Base-by-base conservation (phyloP, 2,329 filamentous ascomycete genomes). In the Seiridium cupressi region DNA sequence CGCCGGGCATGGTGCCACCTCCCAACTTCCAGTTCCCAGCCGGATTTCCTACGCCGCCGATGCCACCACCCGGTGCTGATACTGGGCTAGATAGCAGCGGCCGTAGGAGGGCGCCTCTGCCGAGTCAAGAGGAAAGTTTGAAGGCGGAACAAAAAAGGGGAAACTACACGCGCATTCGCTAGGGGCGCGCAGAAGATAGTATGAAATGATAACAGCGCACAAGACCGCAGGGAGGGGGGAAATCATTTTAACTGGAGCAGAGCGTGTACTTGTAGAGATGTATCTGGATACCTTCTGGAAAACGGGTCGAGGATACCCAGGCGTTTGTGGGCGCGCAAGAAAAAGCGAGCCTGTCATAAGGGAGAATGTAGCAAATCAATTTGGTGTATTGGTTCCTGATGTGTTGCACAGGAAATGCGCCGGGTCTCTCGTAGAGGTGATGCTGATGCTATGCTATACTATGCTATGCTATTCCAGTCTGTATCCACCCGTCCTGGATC, bases 61-160 rank as follows among this genome's bases (percentile, higher is more conserved):
- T 72, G 26, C 70, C 69, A 4, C 72, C 73, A 31, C 73, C 72
- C 26, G 58, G 58, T 18, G 59, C 58, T 5, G 65, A 67, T 26
- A 18, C 56, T 4, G 62, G 34, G 44, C 64, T 62, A 51, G 65
- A 57, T 31, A 55, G 40, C 13, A 44, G 76, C 4, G 77, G 73
- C 31, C 72, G 72, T 51, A 72, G 86, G 18, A 82, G 89, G 62
- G 91, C 84, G 5, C 92, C 91, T 7, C 76, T 96, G 48, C 92
- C 92, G 0, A 93, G 91, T 71, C 92, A 96, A 75, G 87, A 91
- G 70, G 92, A 95, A 72, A 93, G 90, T 66, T 76, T 96, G 66
- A 85, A 88, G 66, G 86, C 89, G 73, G 91, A 94, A 74, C 92
- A 94, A 79, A 84, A 83, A 59, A 79, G 80, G 58, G 86, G 86